phyloP scores from a whole-genome alignment of 2,329 filamentous ascomycete species.

The Cladobotryum mycophilum region DNA sequence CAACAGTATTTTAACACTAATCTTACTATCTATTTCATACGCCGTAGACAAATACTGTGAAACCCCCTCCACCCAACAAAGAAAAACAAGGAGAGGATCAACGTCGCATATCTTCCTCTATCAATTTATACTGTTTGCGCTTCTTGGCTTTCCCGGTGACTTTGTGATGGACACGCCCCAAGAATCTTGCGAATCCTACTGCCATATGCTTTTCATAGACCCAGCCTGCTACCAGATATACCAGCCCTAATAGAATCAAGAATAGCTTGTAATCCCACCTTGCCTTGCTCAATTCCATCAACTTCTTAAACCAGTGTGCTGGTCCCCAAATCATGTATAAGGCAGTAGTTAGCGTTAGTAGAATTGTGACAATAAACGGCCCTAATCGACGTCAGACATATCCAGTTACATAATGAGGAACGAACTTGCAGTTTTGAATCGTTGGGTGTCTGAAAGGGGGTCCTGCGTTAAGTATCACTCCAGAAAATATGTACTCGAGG shows the following conservation, averaged over 20 bases:
- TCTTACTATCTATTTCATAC: too few relatives aligned
- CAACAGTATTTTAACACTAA: too few relatives aligned
- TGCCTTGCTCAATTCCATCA: conserved; percentile 85
- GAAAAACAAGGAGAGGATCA: neutral
- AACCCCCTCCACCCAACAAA: too few relatives aligned
- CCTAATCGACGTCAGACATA: conserved; percentile 39
- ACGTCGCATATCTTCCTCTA: conserved; percentile 3
- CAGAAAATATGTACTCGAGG: conserved; percentile 91
- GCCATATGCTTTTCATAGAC: conserved; percentile 66
- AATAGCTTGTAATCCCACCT: conserved; percentile 65
- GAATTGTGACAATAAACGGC: conserved; percentile 76
- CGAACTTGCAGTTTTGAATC: conserved; percentile 64
- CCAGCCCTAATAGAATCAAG: conserved; percentile 61
- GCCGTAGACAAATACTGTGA: too few relatives aligned
- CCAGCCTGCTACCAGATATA: conserved; percentile 65
- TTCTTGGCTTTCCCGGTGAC: conserved; percentile 61
- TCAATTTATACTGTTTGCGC: conserved; percentile 48
- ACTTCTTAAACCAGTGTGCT: conserved; percentile 56
- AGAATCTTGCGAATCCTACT: conserved; percentile 56
- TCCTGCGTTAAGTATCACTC: conserved; percentile 85
- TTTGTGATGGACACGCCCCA: conserved; percentile 57
- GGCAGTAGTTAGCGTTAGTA: conserved; percentile 59
- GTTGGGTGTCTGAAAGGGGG: conserved; percentile 80
- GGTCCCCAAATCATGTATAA: conserved; percentile 77
- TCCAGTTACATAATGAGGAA: too few relatives aligned